These are phyloP conservation scores for Suhomyces bolitotheri DNA, from an alignment of 1,139 yeast species.

Conservation along the genomic window DNA sequence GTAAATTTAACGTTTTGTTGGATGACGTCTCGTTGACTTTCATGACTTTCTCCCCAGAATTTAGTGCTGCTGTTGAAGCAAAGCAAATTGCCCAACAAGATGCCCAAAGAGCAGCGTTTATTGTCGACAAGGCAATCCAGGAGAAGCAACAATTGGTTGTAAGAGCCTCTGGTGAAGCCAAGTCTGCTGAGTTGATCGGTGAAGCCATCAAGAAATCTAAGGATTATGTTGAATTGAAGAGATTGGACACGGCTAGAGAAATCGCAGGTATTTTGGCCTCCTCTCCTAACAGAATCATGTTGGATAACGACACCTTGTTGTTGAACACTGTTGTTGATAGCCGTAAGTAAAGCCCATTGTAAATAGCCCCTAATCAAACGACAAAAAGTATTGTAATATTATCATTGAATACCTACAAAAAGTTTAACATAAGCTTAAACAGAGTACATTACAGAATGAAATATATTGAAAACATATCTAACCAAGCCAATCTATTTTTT, in stretches of 20 bases:
- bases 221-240: conserved; percentile 94
- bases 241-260: conserved; percentile 96
- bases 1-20: conserved; percentile 78
- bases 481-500: no score
- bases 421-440: no score
- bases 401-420: no score
- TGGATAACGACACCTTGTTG: conserved; percentile 89
- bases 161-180: conserved; percentile 97
- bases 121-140: conserved; percentile 95
- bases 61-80: conserved; percentile 96
- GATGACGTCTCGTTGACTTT: conserved; percentile 95
- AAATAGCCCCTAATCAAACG: conserved; percentile 4
- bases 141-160: conserved; percentile 97
- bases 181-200: conserved; percentile 97
- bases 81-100: conserved; percentile 99
- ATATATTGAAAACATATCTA: no score
- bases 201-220: conserved; percentile 95
- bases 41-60: conserved; percentile 98
- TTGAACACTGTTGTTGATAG: conserved; percentile 82
- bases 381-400: not conserved
- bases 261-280: conserved; percentile 82
- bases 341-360: conserved; percentile 32
- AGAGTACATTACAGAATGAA: no score
- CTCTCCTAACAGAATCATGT: conserved; percentile 87
- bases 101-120: conserved; percentile 96